These are phyloP conservation scores for Artomyces pyxidatus DNA, from an alignment of 768 basidiomycete species.

Conservation along the genomic window DNA sequence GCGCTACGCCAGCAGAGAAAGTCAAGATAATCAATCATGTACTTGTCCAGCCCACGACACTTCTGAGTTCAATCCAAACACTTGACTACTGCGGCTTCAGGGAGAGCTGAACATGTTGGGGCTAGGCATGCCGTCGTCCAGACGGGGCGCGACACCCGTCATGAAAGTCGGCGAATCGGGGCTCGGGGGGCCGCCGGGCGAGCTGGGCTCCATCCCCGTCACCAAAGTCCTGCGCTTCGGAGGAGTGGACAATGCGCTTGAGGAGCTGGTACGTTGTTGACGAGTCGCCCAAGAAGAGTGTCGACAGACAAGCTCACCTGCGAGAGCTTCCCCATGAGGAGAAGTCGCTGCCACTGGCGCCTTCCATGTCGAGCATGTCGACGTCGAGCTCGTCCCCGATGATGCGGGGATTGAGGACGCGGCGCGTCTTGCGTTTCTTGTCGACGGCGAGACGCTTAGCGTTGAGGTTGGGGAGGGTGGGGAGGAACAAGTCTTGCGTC, in stretches of 20 bases:
- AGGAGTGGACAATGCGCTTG: not conserved
- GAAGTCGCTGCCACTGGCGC: not conserved
- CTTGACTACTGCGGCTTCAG: not conserved
- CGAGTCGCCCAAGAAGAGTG: not conserved
- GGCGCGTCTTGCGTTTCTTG: not conserved
- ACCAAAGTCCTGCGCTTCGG: not conserved
- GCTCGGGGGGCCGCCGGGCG: no score
- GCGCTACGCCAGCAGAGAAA: no score
- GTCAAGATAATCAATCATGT: no score
- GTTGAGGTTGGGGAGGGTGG: not conserved
- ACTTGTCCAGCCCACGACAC: no score
- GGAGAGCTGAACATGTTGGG: constrained; percentile 1
- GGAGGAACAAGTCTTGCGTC: not conserved
- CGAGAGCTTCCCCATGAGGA: not conserved
- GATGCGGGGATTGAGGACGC: not conserved
- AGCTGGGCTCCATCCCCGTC: not conserved
- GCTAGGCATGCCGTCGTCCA: not conserved
- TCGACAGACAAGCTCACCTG: not conserved
- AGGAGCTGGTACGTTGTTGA: not conserved
- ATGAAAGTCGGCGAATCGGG: not conserved
- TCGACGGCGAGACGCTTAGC: no score
- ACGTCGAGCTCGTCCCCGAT: not conserved
- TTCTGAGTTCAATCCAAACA: not conserved
- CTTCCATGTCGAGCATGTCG: not conserved
- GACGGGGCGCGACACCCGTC: no score